A percentile compares a stretch with the other conserved stretches of the same genome.
phyloP scores from a whole-genome alignment of 2,329 filamentous ascomycete species.

The Diaporthe humulicola region DNA sequence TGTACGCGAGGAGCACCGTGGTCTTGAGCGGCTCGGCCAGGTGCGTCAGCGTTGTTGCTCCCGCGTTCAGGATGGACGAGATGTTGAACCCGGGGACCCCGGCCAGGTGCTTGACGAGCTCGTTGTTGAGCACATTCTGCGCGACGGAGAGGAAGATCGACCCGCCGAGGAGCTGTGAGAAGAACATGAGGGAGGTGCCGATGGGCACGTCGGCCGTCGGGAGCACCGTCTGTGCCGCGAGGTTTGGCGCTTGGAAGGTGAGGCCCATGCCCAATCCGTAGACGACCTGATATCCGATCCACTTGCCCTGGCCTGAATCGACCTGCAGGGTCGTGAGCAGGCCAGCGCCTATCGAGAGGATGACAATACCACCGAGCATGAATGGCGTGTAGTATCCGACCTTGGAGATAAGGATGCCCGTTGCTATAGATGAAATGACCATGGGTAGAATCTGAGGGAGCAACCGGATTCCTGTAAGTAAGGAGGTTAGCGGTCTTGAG shows the following conservation, averaged over 20 bases:
- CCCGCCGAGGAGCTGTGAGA: slow-evolving; percentile 60
- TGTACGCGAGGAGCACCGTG: slow-evolving; percentile 64
- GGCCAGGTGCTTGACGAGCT: slow-evolving; percentile 53
- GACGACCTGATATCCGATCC: slow-evolving; percentile 59
- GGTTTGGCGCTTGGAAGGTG: slow-evolving; percentile 58
- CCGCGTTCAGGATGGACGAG: slow-evolving; percentile 37
- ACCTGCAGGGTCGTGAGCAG: slow-evolving; percentile 57
- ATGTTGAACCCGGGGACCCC: slow-evolving; percentile 47
- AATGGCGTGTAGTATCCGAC: slow-evolving; percentile 61
- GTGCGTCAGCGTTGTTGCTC: slow-evolving; percentile 42
- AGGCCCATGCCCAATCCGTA: slow-evolving; percentile 60
- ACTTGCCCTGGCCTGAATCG: slow-evolving; percentile 47
- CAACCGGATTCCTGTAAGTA: slow-evolving; percentile 50
- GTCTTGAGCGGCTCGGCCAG: slow-evolving; percentile 43
- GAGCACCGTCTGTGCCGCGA: slow-evolving; percentile 62
- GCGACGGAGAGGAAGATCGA: slow-evolving; percentile 60
- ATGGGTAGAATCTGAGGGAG: slow-evolving; percentile 57
- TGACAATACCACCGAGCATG: slow-evolving; percentile 53
- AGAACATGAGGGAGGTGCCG: slow-evolving; percentile 59
- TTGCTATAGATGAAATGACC: slow-evolving; percentile 56
- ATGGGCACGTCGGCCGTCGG: slow-evolving; percentile 56
- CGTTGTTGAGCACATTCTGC: slow-evolving; percentile 58
- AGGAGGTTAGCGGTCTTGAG: background rate
- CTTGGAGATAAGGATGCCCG: slow-evolving; percentile 53
- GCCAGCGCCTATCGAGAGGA: slow-evolving; percentile 56